Base-by-base conservation (phyloP, 192 early-diverging fungal genomes). In the Coemansia sp. region DNA sequence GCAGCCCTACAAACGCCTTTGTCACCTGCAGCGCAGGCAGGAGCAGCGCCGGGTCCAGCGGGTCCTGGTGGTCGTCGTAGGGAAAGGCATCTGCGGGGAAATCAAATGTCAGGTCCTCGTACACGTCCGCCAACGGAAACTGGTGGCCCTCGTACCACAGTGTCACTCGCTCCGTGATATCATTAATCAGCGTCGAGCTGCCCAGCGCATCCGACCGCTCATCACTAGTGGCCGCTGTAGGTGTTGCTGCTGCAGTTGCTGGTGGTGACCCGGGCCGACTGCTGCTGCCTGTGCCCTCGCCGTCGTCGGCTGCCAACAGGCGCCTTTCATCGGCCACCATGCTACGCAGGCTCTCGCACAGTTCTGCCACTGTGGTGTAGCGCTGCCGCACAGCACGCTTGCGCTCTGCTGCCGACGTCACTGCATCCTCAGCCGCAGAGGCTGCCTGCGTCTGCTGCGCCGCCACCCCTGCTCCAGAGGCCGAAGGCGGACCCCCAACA, bases 21-120 rank as follows among this genome's bases (percentile, higher is more conserved):
- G 90, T 86, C 60, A 91, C 86, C 14, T 87, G 77, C 50, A 92
- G 74, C 5, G 85, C 85, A 45, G 89, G 85, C 50, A 92, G 74
- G n/a, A 92, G 69, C 69, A 86, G 77, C n/a, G 86, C 76, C 45
- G 85, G 85, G 64, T 87, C 87, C 33, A 83, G 77, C 28, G 84
- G 83, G 59, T 91, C 86, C 66, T 87, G 86, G 36, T 78, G 71
- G 63, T 79, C 77, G 36, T 84, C 78, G 59, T 80, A 77, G 39
- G 83, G 83, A 23, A 84, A 84, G 6, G 71, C 71, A n/a, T 77
- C 74, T 0, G 75, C 63, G 10, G 76, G 74, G 34, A 77, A 71
- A 34, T 84, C 83, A 58, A 84, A 80, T 10, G 83, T 71, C 67
- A 84, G 70, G 48, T 84, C 83, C 18, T 77, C 77, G 70, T 84